Evolutionary conservation across 306 rosid species (phyloP), one percentile per base, ranked within the genome.

Genomic region (Glycine tomentella): DNA sequence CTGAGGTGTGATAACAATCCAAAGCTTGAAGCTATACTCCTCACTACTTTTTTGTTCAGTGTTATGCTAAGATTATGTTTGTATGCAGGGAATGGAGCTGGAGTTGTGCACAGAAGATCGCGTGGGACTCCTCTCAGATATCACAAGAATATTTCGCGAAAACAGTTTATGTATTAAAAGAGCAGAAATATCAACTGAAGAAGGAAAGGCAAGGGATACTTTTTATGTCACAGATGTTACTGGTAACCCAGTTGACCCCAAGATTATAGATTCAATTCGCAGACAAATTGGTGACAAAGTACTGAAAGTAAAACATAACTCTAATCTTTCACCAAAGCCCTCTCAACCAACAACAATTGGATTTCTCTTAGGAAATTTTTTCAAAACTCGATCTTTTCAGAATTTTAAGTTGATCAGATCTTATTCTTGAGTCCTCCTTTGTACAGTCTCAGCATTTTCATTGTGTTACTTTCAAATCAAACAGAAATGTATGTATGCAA

Each of bases 81-180:
- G 40, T 82, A 68, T 83, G 88, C 93, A 95, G 99, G 98, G 99
- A 9, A 84, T 93, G 89, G 97, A 93, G 76, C 93, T 95, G 13
- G 94, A 93, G 67, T 83, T 95, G 34, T 87, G 85, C 82, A 88
- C 98, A 1, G 92, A 93, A 65, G 98, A 94, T 84, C 88, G 97
- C 61, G 82, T 86, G 20, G 97, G 98, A 57, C 98, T 92, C 61
- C 98, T 95, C 64, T 91, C 99, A 3, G 98, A 95, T 59, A 93
- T 95, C 84, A 95, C 98, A 15, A 87, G 99, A 82, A 83, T 93
- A 70, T 95, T 95, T 83, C 86, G 99, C 11, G 99, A 95, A 85
- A 93, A 95, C 87, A 90, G 99, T 87, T 81, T 95, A 53, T 83
- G 89, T 17, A 83, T 95, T 86, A 95, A 79, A 82, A 87, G 99